Evolutionary conservation across 495 filamentous ascomycete species (phyloP), one percentile per base, ranked within the genome.

Genomic region (Bacidia gigantensis): DNA sequence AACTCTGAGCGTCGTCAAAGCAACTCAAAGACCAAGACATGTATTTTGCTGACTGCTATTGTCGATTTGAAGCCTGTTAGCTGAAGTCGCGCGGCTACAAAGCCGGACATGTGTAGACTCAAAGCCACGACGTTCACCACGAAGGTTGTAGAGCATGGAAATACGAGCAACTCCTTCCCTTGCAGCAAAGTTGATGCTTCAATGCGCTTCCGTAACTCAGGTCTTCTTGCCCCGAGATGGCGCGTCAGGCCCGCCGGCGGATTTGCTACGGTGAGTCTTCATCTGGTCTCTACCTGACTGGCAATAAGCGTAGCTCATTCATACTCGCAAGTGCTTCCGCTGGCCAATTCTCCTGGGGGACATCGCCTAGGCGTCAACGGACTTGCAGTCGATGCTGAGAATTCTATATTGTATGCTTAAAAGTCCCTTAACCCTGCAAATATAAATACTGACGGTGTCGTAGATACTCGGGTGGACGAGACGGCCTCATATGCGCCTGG

Each of bases 401-500:
- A 86, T 66, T 84, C 83, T 39, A 90, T 96, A 53, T 76, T 97
- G 88, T 95, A 72, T 76, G 83, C 59, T 7, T n/a, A 29, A 10
- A 41, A 22, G 1, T 21, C 14, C 5, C 14, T 14, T 35, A 7
- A 14, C 29, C 29, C 5, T 14, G 5, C 5, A 35, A 35, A 14
- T 35, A 14, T 14, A 35, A 14, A 35, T 14, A 14, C 29, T 44
- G 41, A 44, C 20, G 51, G 43, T 11, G 45, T 61, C 56, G 14
- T 58, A 96, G 90, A 54, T 98, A 97, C 66, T 95, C 92, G 22
- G 92, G 87, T 50, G 92, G 92, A 54, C 82, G 92, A 64, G 92
- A 97, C 69, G 92, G 92, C 48, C 84, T 93, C 45, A 82, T 98
- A 56, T 98, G 92, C 66, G 88, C 90, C 54, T 98, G 92, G 92